Base-by-base conservation (phyloP, 257 asterid species). In the Scutellaria galericulata region DNA sequence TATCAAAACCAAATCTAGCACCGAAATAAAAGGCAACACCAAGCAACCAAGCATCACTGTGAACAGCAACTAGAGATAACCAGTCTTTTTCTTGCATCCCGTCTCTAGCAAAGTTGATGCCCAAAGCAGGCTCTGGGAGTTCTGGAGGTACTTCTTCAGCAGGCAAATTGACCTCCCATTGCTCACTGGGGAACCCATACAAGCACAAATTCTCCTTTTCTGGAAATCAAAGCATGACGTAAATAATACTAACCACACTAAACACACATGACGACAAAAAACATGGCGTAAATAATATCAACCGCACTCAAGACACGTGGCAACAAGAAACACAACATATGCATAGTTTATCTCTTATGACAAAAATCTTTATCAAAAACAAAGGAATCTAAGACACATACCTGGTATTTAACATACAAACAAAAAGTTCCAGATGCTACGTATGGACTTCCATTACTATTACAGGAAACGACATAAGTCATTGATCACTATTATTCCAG, bases 101-200 rank as follows among this genome's bases (percentile, higher is more conserved):
- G 10, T 87, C 88, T 66, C 92, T 74, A 59, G 92, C 92, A 77
- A 84, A 87, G 88, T 87, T 87, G 52, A 87, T 87, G 40, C 90
- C 93, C 22, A 87, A 70, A 70, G 93, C 84, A 66, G 93, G 93
- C 83, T 85, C 93, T 0, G 93, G 93, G 70, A 87, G 81, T 77
- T 86, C 92, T 12, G 89, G 86, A 52, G 92, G 89, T 52, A 82
- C 89, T 75, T 84, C 92, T 75, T 85, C 89, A 74, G 87, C 88
- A 78, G 90, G 90, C 64, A 87, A 77, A 80, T 77, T 83, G 66
- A 85, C 90, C 76, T 87, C 90, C 93, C 93, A 85, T 51, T 75
- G 77, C 88, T 78, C 90, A 64, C 72, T 78, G 42, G 90, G 93
- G 68, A 79, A 68, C 22, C 87, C 93, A 52, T 83, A 85, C 82